These are phyloP conservation scores for Acorus calamus DNA, from an alignment of 106 monocot genomes.

Conservation along the genomic window DNA sequence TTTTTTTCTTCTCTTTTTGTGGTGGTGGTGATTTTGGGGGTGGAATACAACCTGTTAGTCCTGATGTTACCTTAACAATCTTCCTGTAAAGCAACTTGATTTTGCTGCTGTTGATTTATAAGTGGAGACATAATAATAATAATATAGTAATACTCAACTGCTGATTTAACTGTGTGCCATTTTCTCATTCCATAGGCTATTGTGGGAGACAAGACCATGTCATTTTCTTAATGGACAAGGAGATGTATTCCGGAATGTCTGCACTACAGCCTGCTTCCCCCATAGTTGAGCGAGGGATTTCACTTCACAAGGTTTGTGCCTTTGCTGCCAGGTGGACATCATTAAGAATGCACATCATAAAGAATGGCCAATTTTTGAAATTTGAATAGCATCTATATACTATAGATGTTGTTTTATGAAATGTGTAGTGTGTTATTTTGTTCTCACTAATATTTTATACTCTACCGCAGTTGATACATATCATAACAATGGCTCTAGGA, in stretches of 20 bases:
- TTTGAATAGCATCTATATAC: too few relatives aligned
- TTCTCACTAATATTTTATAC: neutral
- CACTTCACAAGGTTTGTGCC: constrained; percentile 75
- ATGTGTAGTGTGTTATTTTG: too few relatives aligned
- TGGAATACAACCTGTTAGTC: too few relatives aligned
- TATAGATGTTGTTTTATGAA: too few relatives aligned
- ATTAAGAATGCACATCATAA: neutral
- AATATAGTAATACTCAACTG: too few relatives aligned
- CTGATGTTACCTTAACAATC: too few relatives aligned
- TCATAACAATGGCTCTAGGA: constrained; percentile 85
- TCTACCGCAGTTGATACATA: constrained; percentile 76
- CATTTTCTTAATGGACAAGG: constrained; percentile 85
- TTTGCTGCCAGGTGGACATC: neutral
- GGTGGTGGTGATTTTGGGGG: too few relatives aligned
- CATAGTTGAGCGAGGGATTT: constrained; percentile 68
- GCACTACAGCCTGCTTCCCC: constrained; percentile 66
- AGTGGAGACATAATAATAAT: too few relatives aligned
- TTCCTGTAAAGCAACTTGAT: too few relatives aligned
- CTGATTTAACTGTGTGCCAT: neutral
- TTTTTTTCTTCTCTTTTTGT: too few relatives aligned
- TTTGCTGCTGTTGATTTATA: too few relatives aligned
- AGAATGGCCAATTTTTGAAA: too few relatives aligned
- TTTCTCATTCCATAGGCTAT: constrained; percentile 42
- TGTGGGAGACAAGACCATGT: constrained; percentile 86
- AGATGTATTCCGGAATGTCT: constrained; percentile 92